Percentiles rank a stretch among this genome's conserved stretches.
phyloP scores from a whole-genome alignment of 2,329 filamentous ascomycete species.

The Davidsoniella neocaledoniae region DNA sequence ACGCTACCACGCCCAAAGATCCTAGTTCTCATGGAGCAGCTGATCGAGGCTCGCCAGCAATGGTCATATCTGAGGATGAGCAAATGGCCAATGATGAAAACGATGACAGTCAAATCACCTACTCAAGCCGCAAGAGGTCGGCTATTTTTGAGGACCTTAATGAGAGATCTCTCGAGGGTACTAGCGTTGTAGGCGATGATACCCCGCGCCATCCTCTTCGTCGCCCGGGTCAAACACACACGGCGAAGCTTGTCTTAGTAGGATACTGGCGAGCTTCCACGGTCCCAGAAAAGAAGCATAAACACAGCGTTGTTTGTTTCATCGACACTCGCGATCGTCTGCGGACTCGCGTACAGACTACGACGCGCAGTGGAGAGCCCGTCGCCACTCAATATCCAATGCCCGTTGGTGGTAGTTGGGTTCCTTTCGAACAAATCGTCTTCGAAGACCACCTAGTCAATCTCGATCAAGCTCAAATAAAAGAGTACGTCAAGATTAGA shows the following conservation, averaged over 20 bases:
- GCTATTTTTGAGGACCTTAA: neutral
- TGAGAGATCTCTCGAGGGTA: conserved; percentile 1
- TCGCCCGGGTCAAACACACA: conserved; percentile 9
- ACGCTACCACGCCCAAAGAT: conserved; percentile 28
- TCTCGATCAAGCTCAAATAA: conserved; percentile 39
- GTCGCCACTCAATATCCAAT: conserved; percentile 31
- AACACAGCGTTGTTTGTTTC: conserved; percentile 44
- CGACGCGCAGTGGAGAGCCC: conserved; percentile 30
- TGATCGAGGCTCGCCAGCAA: conserved; percentile 22
- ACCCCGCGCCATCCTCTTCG: conserved; percentile 6
- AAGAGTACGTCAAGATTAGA: conserved; percentile 44
- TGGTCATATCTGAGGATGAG: conserved; percentile 22
- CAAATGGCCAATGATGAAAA: conserved; percentile 14
- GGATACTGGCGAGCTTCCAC: conserved; percentile 45
- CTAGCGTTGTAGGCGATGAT: conserved; percentile 1
- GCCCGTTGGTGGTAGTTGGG: conserved; percentile 46
- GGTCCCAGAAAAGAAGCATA: conserved; percentile 29
- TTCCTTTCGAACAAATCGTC: conserved; percentile 43
- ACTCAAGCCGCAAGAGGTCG: conserved; percentile 8
- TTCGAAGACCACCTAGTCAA: conserved; percentile 40
- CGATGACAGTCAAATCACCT: neutral
- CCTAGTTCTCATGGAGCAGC: conserved; percentile 33
- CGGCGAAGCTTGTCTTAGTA: conserved; percentile 31
- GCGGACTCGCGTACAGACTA: conserved; percentile 13
- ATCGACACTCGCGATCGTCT: conserved; percentile 30